Percentiles rank a stretch among this genome's conserved stretches.
Conservation (phyloP, 108 stramenopile species). For the Pseudonitzschia pungens region DNA sequence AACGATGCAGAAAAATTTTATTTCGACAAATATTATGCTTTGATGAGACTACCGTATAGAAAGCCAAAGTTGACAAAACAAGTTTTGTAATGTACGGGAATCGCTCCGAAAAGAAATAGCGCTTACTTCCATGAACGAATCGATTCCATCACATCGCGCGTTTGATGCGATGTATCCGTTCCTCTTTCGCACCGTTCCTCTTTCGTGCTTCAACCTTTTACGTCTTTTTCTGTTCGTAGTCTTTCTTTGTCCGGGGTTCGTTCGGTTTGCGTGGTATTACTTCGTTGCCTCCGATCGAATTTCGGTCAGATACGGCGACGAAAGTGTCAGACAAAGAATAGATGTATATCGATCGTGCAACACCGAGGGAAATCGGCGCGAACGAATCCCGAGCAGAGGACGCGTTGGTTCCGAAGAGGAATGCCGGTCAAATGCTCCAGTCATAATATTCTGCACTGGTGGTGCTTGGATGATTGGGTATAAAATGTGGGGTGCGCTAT, state of each 20-base stretch:
- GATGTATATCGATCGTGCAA: slow-evolving; percentile 12
- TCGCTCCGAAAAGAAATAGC: no score
- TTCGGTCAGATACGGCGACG: slow-evolving; percentile 37
- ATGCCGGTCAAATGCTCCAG: slow-evolving; percentile 29
- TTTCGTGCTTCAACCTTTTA: slow-evolving; percentile 20
- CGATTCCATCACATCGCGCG: background rate
- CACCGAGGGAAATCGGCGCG: no score
- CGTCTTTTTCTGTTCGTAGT: slow-evolving; percentile 51
- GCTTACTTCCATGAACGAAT: no score
- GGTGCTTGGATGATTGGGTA: slow-evolving; percentile 85
- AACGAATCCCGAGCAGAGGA: background rate
- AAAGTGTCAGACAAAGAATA: slow-evolving; percentile 15
- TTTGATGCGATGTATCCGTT: background rate
- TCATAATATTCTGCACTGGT: slow-evolving; percentile 64
- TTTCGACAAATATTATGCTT: no score
- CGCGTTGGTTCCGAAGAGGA: background rate
- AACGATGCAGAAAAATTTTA: no score
- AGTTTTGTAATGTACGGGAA: no score
- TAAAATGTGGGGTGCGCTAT: slow-evolving; percentile 76
- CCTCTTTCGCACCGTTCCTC: slow-evolving; percentile 20
- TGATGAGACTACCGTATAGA: no score
- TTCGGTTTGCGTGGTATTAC: slow-evolving; percentile 60
- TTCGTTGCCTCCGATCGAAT: slow-evolving; percentile 44
- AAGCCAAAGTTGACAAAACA: no score
- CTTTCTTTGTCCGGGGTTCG: slow-evolving; percentile 48